A percentile compares a stretch with the other conserved stretches of the same genome.
phyloP scores from a whole-genome alignment of 768 basidiomycete genomes.

The Leccinum boreale region DNA sequence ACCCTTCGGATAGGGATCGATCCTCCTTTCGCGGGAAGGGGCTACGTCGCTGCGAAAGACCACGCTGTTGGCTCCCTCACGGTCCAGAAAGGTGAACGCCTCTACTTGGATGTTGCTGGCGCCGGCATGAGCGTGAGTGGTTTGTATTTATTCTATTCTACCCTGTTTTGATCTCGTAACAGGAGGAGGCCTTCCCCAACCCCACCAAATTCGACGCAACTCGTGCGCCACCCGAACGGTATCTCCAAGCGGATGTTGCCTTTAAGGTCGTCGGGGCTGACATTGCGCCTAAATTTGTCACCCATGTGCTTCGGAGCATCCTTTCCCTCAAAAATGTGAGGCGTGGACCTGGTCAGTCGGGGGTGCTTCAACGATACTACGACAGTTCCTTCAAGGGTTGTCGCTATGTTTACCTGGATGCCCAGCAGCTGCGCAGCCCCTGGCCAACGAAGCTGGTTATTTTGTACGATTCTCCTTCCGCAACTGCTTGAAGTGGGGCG shows the following conservation, averaged over 20 bases:
- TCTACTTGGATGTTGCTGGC: conserved; percentile 60
- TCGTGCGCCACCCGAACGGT: conserved; percentile 42
- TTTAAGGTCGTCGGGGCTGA: conserved; percentile 50
- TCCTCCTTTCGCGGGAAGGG: conserved; percentile 68
- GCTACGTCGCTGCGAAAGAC: conserved; percentile 50
- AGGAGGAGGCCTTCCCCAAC: conserved; percentile 53
- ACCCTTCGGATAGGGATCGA: conserved; percentile 51
- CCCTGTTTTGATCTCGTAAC: background rate
- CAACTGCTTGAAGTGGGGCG: conserved; percentile 15
- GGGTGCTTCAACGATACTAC: conserved; percentile 56
- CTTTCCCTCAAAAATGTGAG: conserved; percentile 55
- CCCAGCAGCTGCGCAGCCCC: conserved; percentile 45
- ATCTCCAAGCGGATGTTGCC: conserved; percentile 47
- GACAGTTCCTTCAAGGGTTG: conserved; percentile 46
- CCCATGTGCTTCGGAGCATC: conserved; percentile 61
- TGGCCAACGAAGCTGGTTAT: conserved; percentile 70
- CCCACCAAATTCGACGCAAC: conserved; percentile 42
- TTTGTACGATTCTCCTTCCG: conserved; percentile 33
- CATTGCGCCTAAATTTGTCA: conserved; percentile 56
- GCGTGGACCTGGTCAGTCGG: conserved; percentile 69
- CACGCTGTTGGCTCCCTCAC: conserved; percentile 39
- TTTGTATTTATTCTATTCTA: background rate
- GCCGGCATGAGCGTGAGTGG: conserved; percentile 57
- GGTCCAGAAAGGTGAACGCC: conserved; percentile 45
- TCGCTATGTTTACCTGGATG: conserved; percentile 54